Evolutionary conservation across 2,329 filamentous ascomycete species (phyloP), one percentile per base, ranked within the genome.

Genomic region (Malbranchea zuffiana): DNA sequence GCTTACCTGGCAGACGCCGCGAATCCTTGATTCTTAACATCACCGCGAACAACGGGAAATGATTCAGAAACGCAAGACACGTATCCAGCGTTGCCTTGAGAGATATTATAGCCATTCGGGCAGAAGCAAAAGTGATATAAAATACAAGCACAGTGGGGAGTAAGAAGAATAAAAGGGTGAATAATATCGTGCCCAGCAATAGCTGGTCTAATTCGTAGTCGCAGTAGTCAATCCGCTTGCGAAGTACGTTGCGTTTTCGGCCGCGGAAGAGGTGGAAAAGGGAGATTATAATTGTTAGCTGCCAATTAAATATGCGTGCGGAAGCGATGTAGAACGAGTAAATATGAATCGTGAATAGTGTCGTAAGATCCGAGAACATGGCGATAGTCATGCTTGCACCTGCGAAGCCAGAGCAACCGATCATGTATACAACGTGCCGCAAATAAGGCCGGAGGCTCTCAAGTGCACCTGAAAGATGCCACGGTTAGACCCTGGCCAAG

Each of bases 221-320:
- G 68, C 90, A 98, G 31, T 87, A 94, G 57, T 98, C 90, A 52
- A 98, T 96, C 62, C 90, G 86, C 54, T 95, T 94, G 44, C 92
- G 82, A 15, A 98, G 74, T 11, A 98, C 81, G 49, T 98, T 98
- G 55, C 93, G 82, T 60, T 98, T 98, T 66, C 95, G 96, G 41
- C 90, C 92, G 20, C 88, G 83, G 56, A 98, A 98, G 6, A 98
- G 77, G 57, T 98, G 92, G 60, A 98, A 98, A n/a, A 98, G 76
- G 7, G 88, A 96, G 47, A 88, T 80, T 46, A 98, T 80, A 44
- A 98, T 96, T 3, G 82, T 93, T 43, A 98, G 77, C 61, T 98
- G 90, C 90, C 90, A 98, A 62, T 96, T 86, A 61, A 88, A 98
- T 52, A 98, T 96, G 35, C 90, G 80, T 2, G 90, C 90, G 6